These are phyloP conservation scores for Nevesoporus exiguus DNA, from an alignment of 768 basidiomycete genomes.

Conservation along the genomic window DNA sequence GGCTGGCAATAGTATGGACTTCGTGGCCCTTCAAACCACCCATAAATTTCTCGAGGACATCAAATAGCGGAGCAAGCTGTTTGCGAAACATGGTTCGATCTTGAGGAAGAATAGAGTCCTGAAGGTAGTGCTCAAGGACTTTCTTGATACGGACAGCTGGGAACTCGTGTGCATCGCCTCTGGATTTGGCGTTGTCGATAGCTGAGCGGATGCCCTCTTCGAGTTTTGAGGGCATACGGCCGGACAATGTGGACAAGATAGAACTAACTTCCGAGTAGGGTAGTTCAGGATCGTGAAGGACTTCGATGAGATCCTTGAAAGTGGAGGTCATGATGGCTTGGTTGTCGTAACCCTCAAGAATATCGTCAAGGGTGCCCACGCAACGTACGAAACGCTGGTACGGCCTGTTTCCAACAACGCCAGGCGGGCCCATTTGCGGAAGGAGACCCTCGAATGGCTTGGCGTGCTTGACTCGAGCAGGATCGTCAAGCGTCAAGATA, in stretches of 20 bases:
- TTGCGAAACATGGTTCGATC: constrained; percentile 79
- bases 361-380: constrained; percentile 78
- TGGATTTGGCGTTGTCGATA: constrained; percentile 73
- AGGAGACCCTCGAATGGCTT: constrained; percentile 97
- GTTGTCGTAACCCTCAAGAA: constrained; percentile 96
- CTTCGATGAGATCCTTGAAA: constrained; percentile 80
- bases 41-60: constrained; percentile 75
- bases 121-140: constrained; percentile 78
- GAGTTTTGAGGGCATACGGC: constrained; percentile 88
- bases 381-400: constrained; percentile 81
- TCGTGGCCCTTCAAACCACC: constrained; percentile 87
- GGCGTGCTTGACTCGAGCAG: constrained; percentile 93
- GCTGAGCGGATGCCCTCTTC: constrained; percentile 80
- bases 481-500: constrained; percentile 94
- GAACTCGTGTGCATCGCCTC: constrained; percentile 79
- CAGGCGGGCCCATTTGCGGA: constrained; percentile 81
- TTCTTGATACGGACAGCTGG: constrained; percentile 86
- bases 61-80: constrained; percentile 65
- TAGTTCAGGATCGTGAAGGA: constrained; percentile 80
- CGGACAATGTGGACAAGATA: constrained; percentile 83
- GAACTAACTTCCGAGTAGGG: constrained; percentile 84
- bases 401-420: constrained; percentile 82
- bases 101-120: constrained; percentile 73
- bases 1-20: constrained; percentile 66
- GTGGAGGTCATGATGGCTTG: constrained; percentile 85